These are phyloP conservation scores for Solanum chacoense DNA, from an alignment of 305 asterid species.

Conservation along the genomic window DNA sequence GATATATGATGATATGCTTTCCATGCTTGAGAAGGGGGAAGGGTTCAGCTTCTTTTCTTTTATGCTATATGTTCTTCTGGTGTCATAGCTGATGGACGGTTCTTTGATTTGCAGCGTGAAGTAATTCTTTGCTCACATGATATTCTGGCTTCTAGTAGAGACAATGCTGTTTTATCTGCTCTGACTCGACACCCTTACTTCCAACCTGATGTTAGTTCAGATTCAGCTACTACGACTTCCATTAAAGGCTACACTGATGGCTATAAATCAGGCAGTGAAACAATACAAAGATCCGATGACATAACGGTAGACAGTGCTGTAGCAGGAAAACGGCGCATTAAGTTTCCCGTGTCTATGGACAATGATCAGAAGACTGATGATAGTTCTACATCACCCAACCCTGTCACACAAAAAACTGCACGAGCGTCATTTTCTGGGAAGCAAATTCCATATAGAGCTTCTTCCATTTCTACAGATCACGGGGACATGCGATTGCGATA, in stretches of 20 bases:
- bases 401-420: constrained; percentile 27
- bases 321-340: constrained; percentile 65
- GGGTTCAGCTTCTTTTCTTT: neutral
- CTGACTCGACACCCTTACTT: constrained; percentile 64
- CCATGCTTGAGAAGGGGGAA: neutral
- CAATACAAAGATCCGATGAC: constrained; percentile 81
- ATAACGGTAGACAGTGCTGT: constrained; percentile 76
- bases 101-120: constrained; percentile 65
- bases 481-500: constrained; percentile 36
- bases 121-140: constrained; percentile 79
- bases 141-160: constrained; percentile 68
- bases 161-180: constrained; percentile 49
- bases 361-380: constrained; percentile 72
- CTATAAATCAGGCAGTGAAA: constrained; percentile 66
- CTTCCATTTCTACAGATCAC: constrained; percentile 39
- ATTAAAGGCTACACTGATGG: constrained; percentile 62
- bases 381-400: constrained; percentile 65
- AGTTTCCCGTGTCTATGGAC: constrained; percentile 45
- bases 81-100: neutral
- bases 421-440: constrained; percentile 62
- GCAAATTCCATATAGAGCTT: constrained; percentile 57
- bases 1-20: neutral
- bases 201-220: constrained; percentile 84
- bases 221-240: constrained; percentile 94
- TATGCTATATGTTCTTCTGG: neutral